These are phyloP conservation scores for Yarrowia deformans DNA, from an alignment of 805 yeast genomes.

Conservation along the genomic window DNA sequence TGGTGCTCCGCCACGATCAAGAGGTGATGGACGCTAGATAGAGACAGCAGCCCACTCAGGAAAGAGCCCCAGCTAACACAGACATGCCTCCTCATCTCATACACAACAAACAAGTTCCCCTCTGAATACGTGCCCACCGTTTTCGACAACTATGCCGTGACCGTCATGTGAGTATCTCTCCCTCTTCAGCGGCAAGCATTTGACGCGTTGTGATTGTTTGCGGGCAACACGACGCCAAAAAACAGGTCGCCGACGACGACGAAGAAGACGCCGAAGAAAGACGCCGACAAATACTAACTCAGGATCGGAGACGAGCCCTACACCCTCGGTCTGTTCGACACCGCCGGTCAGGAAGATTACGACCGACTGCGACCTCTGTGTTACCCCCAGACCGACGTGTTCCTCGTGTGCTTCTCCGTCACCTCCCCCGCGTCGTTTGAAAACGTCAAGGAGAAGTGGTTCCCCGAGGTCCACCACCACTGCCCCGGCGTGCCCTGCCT, in stretches of 20 bases:
- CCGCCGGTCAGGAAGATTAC: slow-evolving; percentile 99
- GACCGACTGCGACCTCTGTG: slow-evolving; percentile 96
- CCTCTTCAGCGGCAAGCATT: too few species aligned
- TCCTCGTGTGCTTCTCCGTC: slow-evolving; percentile 93
- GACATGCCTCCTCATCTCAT: slow-evolving; percentile 93
- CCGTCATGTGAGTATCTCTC: slow-evolving; percentile 48
- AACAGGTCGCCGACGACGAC: too few species aligned
- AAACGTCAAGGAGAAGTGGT: slow-evolving; percentile 98
- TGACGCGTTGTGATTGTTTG: too few species aligned
- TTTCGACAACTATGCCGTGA: slow-evolving; percentile 71
- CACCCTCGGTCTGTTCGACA: slow-evolving; percentile 95
- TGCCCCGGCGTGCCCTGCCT: slow-evolving; percentile 98
- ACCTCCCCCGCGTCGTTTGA: slow-evolving; percentile 97
- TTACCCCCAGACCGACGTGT: slow-evolving; percentile 97
- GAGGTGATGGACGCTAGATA: not conserved
- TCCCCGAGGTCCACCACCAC: slow-evolving; percentile 97
- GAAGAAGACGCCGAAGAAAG: too few species aligned
- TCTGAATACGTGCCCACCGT: slow-evolving; percentile 99
- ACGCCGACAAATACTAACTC: slow-evolving; percentile 9
- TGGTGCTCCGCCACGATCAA: slow-evolving; percentile 11
- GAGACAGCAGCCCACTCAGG: too few species aligned
- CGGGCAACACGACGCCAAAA: too few species aligned
- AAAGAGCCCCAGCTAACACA: slow-evolving; percentile 41
- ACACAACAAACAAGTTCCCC: slow-evolving; percentile 96
- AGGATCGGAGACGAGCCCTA: slow-evolving; percentile 95